These are phyloP conservation scores for Colletotrichum caudatum DNA, from an alignment of 2,329 filamentous ascomycete genomes.

Conservation along the genomic window DNA sequence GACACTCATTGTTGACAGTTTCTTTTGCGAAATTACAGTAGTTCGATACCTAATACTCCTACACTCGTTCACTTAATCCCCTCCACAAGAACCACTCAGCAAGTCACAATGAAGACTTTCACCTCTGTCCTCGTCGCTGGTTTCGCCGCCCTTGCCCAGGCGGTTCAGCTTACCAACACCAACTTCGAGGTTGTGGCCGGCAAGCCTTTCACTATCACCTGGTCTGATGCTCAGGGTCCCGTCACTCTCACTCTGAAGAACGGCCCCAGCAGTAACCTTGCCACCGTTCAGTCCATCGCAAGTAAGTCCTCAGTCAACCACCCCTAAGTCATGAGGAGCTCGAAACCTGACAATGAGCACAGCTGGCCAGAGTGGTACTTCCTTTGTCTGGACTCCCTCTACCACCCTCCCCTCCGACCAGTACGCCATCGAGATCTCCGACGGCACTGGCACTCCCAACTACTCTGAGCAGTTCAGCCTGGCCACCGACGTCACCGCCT, in stretches of 20 bases:
- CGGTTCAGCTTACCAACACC: slow-evolving; percentile 52
- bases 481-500: slow-evolving; percentile 44
- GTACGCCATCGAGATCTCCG: slow-evolving; percentile 61
- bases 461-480: slow-evolving; percentile 57
- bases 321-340: neutral
- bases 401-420: slow-evolving; percentile 52
- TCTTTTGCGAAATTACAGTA: slow-evolving; percentile 34
- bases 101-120: slow-evolving; percentile 51
- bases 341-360: neutral
- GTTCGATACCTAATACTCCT: slow-evolving; percentile 37
- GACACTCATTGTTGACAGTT: slow-evolving; percentile 40
- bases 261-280: slow-evolving; percentile 53
- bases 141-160: slow-evolving; percentile 49
- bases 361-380: slow-evolving; percentile 52
- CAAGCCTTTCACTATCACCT: slow-evolving; percentile 58
- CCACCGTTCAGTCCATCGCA: slow-evolving; percentile 50
- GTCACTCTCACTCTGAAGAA: slow-evolving; percentile 58
- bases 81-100: slow-evolving; percentile 39
- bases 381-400: slow-evolving; percentile 55
- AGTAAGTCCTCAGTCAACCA: slow-evolving; percentile 49
- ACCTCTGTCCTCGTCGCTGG: slow-evolving; percentile 48
- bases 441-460: slow-evolving; percentile 55
- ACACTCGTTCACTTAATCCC: slow-evolving; percentile 34
- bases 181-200: slow-evolving; percentile 53
- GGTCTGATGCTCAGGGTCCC: slow-evolving; percentile 54